Percentiles rank a stretch among this genome's conserved stretches.
Evolutionary conservation across 495 filamentous ascomycete genomes (phyloP).

Genomic region (Daldinia loculata): DNA sequence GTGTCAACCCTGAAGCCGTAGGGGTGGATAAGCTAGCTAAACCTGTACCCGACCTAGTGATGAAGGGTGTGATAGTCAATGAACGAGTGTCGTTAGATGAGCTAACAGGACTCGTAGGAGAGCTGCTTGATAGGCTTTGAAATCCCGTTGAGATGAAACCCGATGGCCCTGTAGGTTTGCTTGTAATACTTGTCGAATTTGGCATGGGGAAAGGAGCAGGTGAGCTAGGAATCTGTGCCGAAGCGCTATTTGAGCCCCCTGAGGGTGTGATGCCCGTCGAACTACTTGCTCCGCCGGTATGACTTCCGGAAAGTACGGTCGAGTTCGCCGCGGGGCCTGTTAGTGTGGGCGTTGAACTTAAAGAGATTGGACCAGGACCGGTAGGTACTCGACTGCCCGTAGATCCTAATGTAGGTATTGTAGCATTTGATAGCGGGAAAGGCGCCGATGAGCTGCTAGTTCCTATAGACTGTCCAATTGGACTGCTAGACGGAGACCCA

Average conservation of each 20-base stretch:
- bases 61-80: conserved; percentile 5
- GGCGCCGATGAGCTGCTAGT: conserved; percentile 20
- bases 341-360: conserved; percentile 2
- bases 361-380: conserved; percentile 23
- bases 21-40: conserved; percentile 13
- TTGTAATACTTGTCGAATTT: conserved; percentile 30
- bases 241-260: conserved; percentile 9
- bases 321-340: conserved; percentile 15
- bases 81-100: conserved; percentile 7
- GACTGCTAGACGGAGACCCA: not conserved
- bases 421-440: conserved; percentile 39
- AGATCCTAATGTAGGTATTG: conserved; percentile 18
- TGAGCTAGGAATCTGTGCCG: conserved; percentile 8
- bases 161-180: not conserved
- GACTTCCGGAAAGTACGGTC: conserved; percentile 4
- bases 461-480: conserved; percentile 12
- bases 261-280: conserved; percentile 9
- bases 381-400: conserved; percentile 29
- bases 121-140: conserved; percentile 12
- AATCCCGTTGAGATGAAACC: conserved; percentile 6
- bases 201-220: conserved; percentile 37
- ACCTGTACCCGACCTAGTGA: conserved; percentile 6
- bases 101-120: not conserved
- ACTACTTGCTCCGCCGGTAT: not conserved
- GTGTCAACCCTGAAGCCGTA: conserved; percentile 1